A percentile compares a stretch with the other conserved stretches of the same genome.
These are phyloP conservation scores for Astragalus glycyphyllos DNA, from an alignment of 306 rosid genomes.

Conservation along the genomic window DNA sequence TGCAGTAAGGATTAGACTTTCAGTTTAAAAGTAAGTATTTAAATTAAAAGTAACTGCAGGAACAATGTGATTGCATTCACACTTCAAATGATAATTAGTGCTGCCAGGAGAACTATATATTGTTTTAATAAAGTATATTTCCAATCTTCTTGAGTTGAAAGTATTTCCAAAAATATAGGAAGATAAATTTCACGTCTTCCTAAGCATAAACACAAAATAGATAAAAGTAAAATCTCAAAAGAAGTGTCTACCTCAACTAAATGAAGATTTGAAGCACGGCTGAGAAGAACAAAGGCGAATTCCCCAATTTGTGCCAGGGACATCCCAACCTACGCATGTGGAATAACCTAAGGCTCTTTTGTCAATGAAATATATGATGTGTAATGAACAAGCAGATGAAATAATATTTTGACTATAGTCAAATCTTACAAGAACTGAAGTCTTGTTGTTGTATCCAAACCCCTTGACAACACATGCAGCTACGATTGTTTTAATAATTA, in stretches of 20 bases:
- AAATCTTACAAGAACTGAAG: constrained; percentile 87
- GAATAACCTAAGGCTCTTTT: constrained; percentile 62
- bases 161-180: constrained; percentile 31
- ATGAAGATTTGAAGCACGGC: constrained; percentile 98
- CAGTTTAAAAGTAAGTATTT: constrained; percentile 26
- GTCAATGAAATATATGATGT: constrained; percentile 52
- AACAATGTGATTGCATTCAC: constrained; percentile 6
- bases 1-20: constrained; percentile 48
- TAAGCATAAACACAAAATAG: constrained; percentile 25
- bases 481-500: constrained; percentile 79
- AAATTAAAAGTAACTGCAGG: constrained; percentile 24
- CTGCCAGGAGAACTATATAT: constrained; percentile 4
- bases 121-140: constrained; percentile 5
- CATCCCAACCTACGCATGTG: constrained; percentile 92
- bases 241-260: constrained; percentile 78
- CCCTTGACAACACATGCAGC: constrained; percentile 86
- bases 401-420: constrained; percentile 31
- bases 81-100: constrained; percentile 16
- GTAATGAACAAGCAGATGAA: constrained; percentile 42
- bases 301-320: constrained; percentile 98
- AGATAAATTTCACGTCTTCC: constrained; percentile 38
- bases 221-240: constrained; percentile 23
- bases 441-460: constrained; percentile 91
- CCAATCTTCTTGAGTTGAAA: constrained; percentile 13
- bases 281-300: constrained; percentile 94